Percentiles rank a stretch among this genome's conserved stretches.
Conservation (phyloP, 768 basidiomycete genomes). For the Gymnopilus dilepis region DNA sequence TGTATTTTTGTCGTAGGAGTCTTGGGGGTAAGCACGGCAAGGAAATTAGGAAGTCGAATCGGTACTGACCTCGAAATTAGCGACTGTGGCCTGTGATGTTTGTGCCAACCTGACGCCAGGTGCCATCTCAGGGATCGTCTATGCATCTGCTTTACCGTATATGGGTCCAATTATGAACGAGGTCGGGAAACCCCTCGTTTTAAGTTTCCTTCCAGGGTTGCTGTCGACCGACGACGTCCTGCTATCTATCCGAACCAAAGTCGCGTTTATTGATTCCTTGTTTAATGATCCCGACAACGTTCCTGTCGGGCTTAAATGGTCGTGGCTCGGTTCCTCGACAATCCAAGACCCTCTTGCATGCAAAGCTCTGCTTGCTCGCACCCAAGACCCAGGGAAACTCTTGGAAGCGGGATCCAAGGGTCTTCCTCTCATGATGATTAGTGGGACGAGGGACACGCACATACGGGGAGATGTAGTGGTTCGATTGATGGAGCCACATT, state of each 20-base stretch:
- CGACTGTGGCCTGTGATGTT: conserved; percentile 34
- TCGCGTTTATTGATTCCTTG: conserved; percentile 31
- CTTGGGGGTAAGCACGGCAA: conserved; percentile 30
- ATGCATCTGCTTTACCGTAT: conserved; percentile 32
- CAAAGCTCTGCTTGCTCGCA: conserved; percentile 27
- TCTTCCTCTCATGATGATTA: conserved; percentile 33
- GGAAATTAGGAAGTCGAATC: background rate
- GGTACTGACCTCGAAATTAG: conserved; percentile 19
- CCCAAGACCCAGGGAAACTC: conserved; percentile 33
- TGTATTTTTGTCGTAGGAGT: conserved; percentile 27
- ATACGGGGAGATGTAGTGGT: conserved; percentile 32
- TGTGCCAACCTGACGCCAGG: conserved; percentile 30
- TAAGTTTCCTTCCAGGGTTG: conserved; percentile 28
- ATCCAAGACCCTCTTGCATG: conserved; percentile 26
- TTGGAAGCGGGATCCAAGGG: conserved; percentile 31
- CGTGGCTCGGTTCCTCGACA: conserved; percentile 29
- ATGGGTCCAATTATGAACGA: conserved; percentile 26
- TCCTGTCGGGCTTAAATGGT: conserved; percentile 29
- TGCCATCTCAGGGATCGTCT: conserved; percentile 35
- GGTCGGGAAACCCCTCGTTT: conserved; percentile 28
- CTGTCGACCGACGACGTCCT: conserved; percentile 27
- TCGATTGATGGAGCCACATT: conserved; percentile 33
- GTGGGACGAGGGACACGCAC: conserved; percentile 32
- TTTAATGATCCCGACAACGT: conserved; percentile 33
- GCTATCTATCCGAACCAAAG: conserved; percentile 24